Base-by-base conservation (phyloP, 345 rosid species). In the Mallotus nudiflorus region DNA sequence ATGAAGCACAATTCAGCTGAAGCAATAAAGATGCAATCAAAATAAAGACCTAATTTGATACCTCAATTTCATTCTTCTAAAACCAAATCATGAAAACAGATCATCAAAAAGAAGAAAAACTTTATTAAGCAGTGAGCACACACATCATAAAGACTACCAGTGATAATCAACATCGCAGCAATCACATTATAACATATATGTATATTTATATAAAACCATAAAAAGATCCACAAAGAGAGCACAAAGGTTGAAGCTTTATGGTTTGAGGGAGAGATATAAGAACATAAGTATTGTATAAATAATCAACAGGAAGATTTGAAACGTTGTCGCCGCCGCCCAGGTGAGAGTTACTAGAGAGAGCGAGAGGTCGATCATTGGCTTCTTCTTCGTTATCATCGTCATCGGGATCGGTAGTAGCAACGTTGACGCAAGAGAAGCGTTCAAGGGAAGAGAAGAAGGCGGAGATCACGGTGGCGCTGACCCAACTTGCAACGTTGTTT, bases 371-470 rank as follows among this genome's bases (percentile, higher is more conserved):
- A 52, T 78, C 85, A 3, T 78, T 74, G 10, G 84, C 82, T 42
- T 88, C 95, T 6, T 82, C 85, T 13, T 86, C 77, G 5, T 77
- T 80, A 27, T 72, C 81, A 22, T 85, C 98, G 57, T 89, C 98
- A 67, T 89, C 95, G 35, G 67, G 80, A 66, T 87, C 89, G 68
- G 69, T 77, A 71, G 93, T 93, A 19, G 87, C 46, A 22, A 91
- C 78, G 44, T 91, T 91, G 72, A 93, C 97, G 80, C 98, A 91
- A 50, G 97, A 81, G 83, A 83, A 93, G 24, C 97, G 98, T 72
- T 93, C 97, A 4, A 91, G 88, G 29, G 97, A 93, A 1, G 91
- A 85, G 79, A 93, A 93, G 81, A 91, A 93, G 70, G 96, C 96
- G 78, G 94, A 82, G 65, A 81, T 78, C 0, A 93, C 93, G 72